Evolutionary conservation across 2,329 filamentous ascomycete genomes (phyloP).

Genomic region (Pleomassaria siparia): DNA sequence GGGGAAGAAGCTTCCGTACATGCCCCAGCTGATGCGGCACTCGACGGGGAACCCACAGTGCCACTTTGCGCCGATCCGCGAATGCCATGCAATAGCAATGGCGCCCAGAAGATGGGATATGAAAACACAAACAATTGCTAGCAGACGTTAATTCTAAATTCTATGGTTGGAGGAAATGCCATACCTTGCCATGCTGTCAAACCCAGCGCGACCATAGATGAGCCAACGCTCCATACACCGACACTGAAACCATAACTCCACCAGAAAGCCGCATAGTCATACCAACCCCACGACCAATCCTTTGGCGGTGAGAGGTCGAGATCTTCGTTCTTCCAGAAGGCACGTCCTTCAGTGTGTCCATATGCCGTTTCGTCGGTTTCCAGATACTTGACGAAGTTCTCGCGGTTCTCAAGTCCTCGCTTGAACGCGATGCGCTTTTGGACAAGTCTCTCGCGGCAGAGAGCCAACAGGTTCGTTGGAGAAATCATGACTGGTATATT

Average conservation of each 20-base stretch:
- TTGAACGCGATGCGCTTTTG: conserved; percentile 3
- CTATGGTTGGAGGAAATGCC: neutral
- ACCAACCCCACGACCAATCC: conserved; percentile 18
- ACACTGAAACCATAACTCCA: conserved; percentile 16
- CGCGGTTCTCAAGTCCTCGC: conserved; percentile 8
- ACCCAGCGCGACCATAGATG: conserved; percentile 8
- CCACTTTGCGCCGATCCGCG: conserved; percentile 10
- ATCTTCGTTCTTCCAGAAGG: conserved; percentile 17
- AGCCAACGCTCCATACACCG: conserved; percentile 13
- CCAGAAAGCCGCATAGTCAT: conserved; percentile 16
- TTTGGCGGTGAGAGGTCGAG: conserved; percentile 13
- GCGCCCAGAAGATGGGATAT: conserved; percentile 5
- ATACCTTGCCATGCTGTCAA: conserved; percentile 10
- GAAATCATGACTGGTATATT: no score
- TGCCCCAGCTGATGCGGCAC: conserved; percentile 10
- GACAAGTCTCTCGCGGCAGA: conserved; percentile 2
- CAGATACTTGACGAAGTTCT: conserved; percentile 9
- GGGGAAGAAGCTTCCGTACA: conserved; percentile 39
- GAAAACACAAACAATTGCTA: conserved; percentile 8
- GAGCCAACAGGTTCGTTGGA: no score
- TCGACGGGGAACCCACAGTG: conserved; percentile 17
- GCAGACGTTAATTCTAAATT: neutral
- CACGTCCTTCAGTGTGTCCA: conserved; percentile 10
- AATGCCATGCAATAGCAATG: conserved; percentile 6
- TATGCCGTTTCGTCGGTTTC: conserved; percentile 12